These are phyloP conservation scores for Cyclospora cayetanensis DNA, from an alignment of 169 alveolate species.

Conservation along the genomic window DNA sequence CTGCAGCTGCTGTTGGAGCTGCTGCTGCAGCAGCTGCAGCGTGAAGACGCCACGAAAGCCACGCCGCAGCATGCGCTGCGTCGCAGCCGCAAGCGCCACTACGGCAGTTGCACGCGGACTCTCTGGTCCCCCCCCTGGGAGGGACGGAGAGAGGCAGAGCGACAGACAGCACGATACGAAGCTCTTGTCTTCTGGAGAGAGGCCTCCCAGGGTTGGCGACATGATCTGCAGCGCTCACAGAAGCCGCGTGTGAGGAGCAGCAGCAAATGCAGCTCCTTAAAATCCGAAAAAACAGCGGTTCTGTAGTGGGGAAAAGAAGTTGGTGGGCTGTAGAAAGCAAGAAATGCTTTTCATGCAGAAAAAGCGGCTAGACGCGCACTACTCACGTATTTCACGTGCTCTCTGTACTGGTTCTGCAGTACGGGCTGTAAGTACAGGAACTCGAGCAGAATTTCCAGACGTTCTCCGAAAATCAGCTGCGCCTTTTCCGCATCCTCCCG, in stretches of 20 bases:
- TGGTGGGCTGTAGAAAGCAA: too few relatives aligned
- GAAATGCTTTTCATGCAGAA: neutral
- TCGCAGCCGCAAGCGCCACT: conserved; percentile 42
- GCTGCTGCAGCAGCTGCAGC: conserved; percentile 52
- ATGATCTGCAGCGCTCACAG: conserved; percentile 8
- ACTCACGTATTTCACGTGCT: conserved; percentile 26
- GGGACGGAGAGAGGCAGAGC: conserved; percentile 35
- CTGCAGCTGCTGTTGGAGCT: conserved; percentile 33
- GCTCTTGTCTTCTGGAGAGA: conserved; percentile 27
- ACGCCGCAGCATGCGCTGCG: conserved; percentile 48
- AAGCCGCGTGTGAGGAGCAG: neutral
- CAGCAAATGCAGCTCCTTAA: neutral
- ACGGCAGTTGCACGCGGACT: conserved; percentile 35
- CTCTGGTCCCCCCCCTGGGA: conserved; percentile 1
- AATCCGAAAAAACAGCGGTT: too few relatives aligned
- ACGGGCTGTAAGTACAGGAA: conserved; percentile 58
- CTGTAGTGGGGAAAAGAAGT: too few relatives aligned
- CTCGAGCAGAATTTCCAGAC: conserved; percentile 41
- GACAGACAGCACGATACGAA: neutral
- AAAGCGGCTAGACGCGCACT: neutral
- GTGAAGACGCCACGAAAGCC: conserved; percentile 11
- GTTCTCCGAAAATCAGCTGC: neutral
- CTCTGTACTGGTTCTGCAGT: conserved; percentile 30
- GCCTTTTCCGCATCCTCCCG: neutral
- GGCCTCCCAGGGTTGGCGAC: conserved; percentile 27